Evolutionary conservation across 192 early-diverging fungal genomes (phyloP).

Genomic region (Coemansia interrupta): DNA sequence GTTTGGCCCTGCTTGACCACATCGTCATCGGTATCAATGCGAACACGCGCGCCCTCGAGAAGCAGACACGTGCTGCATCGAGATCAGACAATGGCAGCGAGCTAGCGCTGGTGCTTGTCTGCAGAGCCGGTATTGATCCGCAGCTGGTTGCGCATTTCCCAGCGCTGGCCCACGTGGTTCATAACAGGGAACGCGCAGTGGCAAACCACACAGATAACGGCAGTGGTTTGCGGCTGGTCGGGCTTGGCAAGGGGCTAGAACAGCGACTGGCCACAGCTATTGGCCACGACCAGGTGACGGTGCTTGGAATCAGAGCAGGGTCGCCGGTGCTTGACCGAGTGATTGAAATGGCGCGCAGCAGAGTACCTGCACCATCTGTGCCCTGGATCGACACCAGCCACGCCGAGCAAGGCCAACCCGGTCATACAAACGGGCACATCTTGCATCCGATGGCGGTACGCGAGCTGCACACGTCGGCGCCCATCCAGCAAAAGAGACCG

Average conservation of each 20-base stretch:
- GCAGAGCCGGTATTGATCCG: conserved; percentile 36
- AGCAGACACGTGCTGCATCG: conserved; percentile 13
- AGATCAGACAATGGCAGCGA: background rate
- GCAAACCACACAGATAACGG: background rate
- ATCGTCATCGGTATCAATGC: conserved; percentile 43
- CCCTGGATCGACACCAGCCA: conserved; percentile 32
- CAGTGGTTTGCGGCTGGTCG: conserved; percentile 28
- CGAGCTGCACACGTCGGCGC: conserved; percentile 44
- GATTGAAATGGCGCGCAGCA: conserved; percentile 17
- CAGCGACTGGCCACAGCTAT: conserved; percentile 21
- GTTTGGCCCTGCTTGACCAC: conserved; percentile 14
- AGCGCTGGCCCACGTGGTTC: conserved; percentile 32
- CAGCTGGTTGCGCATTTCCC: conserved; percentile 42
- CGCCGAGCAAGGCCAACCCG: background rate
- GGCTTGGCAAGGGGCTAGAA: conserved; percentile 26
- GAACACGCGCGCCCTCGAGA: conserved; percentile 40
- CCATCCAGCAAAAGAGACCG: conserved; percentile 11
- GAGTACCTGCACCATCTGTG: conserved; percentile 16
- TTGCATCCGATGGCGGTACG: conserved; percentile 29
- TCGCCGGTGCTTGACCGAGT: conserved; percentile 24
- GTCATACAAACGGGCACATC: too few species aligned
- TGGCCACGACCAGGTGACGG: conserved; percentile 30
- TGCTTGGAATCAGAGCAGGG: conserved; percentile 39
- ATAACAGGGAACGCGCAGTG: background rate
- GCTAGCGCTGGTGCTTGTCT: conserved; percentile 37